Percentiles rank a stretch among this genome's conserved stretches.
Conservation (phyloP, 2,329 filamentous ascomycete genomes). For the Bipolaris bicolor region DNA sequence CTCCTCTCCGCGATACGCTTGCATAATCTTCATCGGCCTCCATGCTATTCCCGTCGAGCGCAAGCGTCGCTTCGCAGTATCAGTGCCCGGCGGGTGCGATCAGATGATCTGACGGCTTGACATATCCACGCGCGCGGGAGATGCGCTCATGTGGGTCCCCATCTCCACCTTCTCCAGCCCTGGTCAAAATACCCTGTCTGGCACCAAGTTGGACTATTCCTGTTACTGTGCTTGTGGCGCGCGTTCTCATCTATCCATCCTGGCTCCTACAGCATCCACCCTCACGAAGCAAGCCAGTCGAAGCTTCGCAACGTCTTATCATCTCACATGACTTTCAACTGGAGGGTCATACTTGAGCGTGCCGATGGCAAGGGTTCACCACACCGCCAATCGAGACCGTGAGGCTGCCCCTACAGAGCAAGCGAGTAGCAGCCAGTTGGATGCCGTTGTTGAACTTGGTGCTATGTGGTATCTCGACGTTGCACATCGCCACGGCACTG, state of each 20-base stretch:
- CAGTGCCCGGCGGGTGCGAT: conserved; percentile 12
- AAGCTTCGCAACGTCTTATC: conserved; percentile 13
- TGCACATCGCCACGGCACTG: conserved; percentile 10
- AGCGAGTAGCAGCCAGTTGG: conserved; percentile 2
- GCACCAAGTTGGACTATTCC: conserved; percentile 3
- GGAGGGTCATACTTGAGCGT: not conserved
- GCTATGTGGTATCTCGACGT: conserved; percentile 19
- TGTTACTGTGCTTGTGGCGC: conserved; percentile 8
- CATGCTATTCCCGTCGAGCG: conserved; percentile 2
- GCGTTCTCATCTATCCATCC: conserved; percentile 25
- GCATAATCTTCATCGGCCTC: not conserved
- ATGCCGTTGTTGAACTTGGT: conserved; percentile 7
- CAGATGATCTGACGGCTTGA: conserved; percentile 33
- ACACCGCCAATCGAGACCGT: not conserved
- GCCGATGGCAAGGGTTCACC: conserved; percentile 2
- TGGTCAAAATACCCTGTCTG: conserved; percentile 21
- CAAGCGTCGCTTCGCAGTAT: conserved; percentile 12
- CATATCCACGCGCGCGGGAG: conserved; percentile 25
- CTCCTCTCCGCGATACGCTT: conserved; percentile 5
- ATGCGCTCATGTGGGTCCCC: conserved; percentile 29
- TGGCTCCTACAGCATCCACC: conserved; percentile 38
- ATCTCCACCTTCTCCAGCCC: conserved; percentile 14
- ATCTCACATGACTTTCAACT: conserved; percentile 9
- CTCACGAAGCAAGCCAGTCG: conserved; percentile 16
- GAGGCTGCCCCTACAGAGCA: not conserved